A percentile compares a stretch with the other conserved stretches of the same genome.
Evolutionary conservation across 148 eudicot genomes (phyloP).

Genomic region (Limonium bicolor): DNA sequence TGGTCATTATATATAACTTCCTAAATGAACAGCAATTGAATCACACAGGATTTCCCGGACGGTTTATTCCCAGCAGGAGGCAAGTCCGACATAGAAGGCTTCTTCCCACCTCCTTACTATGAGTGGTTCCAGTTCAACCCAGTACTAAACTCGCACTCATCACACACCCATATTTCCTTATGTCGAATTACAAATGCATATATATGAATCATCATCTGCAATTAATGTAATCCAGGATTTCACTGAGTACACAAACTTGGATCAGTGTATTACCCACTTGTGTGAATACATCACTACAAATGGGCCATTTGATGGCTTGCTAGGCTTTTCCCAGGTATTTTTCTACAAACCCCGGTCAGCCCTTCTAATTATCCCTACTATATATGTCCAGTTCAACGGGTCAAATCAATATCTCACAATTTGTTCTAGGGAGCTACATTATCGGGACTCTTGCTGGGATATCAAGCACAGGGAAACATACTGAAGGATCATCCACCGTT

Average conservation of each 20-base stretch:
- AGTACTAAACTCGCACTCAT: slow-evolving; percentile 21
- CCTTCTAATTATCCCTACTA: not conserved
- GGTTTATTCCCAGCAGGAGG: slow-evolving; percentile 67
- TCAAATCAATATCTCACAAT: not conserved
- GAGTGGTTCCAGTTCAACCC: slow-evolving; percentile 85
- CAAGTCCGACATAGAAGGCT: slow-evolving; percentile 69
- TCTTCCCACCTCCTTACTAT: slow-evolving; percentile 76
- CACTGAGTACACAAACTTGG: slow-evolving; percentile 65
- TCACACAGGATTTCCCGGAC: slow-evolving; percentile 53
- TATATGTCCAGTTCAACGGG: not conserved
- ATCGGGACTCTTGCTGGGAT: slow-evolving; percentile 49
- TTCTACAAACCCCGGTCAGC: no score
- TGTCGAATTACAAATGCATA: not conserved
- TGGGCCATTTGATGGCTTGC: slow-evolving; percentile 76
- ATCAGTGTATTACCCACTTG: slow-evolving; percentile 54
- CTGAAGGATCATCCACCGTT: slow-evolving; percentile 61
- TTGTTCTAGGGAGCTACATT: slow-evolving; percentile 44
- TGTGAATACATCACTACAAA: slow-evolving; percentile 53
- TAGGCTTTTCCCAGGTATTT: slow-evolving; percentile 86
- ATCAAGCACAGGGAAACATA: slow-evolving; percentile 56
- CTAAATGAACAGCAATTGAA: not conserved
- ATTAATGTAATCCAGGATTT: slow-evolving; percentile 45
- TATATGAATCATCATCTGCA: not conserved
- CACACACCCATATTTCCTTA: no score
- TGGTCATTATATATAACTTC: no score